phyloP scores from a whole-genome alignment of 345 rosid genomes.

The Erysimum cheiranthoides region DNA sequence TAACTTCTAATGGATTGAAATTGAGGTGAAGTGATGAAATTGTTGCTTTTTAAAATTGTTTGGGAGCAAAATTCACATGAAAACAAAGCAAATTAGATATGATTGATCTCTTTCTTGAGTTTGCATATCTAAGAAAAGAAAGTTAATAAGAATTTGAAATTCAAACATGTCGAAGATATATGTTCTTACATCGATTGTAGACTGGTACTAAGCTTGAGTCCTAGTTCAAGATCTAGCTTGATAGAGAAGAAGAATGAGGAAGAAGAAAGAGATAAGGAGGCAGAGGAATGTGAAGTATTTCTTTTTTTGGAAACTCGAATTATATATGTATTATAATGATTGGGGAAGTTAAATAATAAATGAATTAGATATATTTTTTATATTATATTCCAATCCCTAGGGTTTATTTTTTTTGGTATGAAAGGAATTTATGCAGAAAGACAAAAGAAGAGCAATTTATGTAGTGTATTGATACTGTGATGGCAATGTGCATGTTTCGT shows the following conservation, averaged over 20 bases:
- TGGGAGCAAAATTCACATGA: slow-evolving; percentile 19
- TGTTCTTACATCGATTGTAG: slow-evolving; percentile 31
- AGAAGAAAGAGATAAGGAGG: slow-evolving; percentile 34
- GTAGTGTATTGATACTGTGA: slow-evolving; percentile 40
- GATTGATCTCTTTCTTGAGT: slow-evolving; percentile 18
- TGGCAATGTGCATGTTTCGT: slow-evolving; percentile 32
- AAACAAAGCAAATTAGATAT: slow-evolving; percentile 9
- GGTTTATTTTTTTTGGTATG: slow-evolving; percentile 44
- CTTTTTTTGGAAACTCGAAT: slow-evolving; percentile 37
- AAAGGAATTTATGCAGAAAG: slow-evolving; percentile 45
- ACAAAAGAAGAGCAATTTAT: slow-evolving; percentile 42
- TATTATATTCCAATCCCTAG: slow-evolving; percentile 36
- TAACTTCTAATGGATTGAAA: not conserved
- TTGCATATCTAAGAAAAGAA: not conserved
- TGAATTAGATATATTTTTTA: not conserved
- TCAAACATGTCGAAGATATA: not conserved
- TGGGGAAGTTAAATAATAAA: slow-evolving; percentile 39
- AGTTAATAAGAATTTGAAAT: not conserved
- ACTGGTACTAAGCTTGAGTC: slow-evolving; percentile 28
- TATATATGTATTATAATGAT: slow-evolving; percentile 40
- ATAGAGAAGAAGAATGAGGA: slow-evolving; percentile 19
- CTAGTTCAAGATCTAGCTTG: slow-evolving; percentile 35
- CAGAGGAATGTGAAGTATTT: slow-evolving; percentile 36
- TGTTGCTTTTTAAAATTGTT: not conserved
- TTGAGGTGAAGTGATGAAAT: slow-evolving; percentile 1